Evolutionary conservation across 345 rosid species (phyloP).

Genomic region (Gossypioides kirkii): DNA sequence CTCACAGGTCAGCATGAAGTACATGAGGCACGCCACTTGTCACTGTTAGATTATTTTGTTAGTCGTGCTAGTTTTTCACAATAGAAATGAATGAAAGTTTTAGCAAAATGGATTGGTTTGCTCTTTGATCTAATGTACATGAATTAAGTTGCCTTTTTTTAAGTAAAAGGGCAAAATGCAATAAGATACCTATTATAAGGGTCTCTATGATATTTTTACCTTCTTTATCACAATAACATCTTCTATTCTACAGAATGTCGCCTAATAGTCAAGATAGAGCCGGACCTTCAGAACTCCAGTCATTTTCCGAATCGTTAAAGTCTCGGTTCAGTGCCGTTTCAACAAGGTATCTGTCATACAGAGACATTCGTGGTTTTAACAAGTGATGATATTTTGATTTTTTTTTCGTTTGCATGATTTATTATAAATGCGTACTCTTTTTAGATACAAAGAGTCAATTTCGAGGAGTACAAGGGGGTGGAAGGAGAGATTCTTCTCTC

Average conservation of each 20-base stretch:
- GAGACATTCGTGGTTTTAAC: neutral
- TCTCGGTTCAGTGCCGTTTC: slow-evolving; percentile 75
- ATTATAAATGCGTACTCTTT: neutral
- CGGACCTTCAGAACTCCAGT: slow-evolving; percentile 80
- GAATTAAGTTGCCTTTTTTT: too few species aligned
- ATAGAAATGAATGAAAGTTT: too few species aligned
- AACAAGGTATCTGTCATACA: slow-evolving; percentile 39
- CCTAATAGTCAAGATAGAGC: slow-evolving; percentile 66
- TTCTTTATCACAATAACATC: neutral
- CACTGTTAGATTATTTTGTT: too few species aligned
- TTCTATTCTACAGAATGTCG: slow-evolving; percentile 33
- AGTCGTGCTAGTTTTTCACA: too few species aligned
- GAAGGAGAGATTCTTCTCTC: slow-evolving; percentile 88
- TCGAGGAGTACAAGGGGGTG: slow-evolving; percentile 87
- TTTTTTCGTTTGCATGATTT: neutral
- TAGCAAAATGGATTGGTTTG: too few species aligned
- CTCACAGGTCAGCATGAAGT: too few species aligned
- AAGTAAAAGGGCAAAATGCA: too few species aligned
- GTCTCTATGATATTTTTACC: too few species aligned
- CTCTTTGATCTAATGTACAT: too few species aligned
- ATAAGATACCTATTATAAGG: too few species aligned
- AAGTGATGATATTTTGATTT: neutral
- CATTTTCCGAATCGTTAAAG: slow-evolving; percentile 82
- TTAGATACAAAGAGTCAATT: slow-evolving; percentile 89
- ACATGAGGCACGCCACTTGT: too few species aligned